These are phyloP conservation scores for Amanita pseudoporphyria DNA, from an alignment of 768 basidiomycete genomes.

Conservation along the genomic window DNA sequence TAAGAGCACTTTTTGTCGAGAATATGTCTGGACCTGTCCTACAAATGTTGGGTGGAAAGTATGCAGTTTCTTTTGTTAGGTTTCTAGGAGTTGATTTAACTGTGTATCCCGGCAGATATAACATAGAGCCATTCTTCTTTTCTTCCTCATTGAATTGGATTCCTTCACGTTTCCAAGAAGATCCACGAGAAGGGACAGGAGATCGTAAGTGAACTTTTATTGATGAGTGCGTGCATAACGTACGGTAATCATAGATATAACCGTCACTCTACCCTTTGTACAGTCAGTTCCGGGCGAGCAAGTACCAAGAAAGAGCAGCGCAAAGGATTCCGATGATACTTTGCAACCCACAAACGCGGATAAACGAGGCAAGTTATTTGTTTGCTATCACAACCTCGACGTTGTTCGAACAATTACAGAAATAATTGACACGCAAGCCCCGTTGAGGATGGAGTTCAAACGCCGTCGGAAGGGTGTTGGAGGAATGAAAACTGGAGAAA, in stretches of 20 bases:
- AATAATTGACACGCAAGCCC: slow-evolving; percentile 31
- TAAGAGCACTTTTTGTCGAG: slow-evolving; percentile 43
- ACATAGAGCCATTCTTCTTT: slow-evolving; percentile 60
- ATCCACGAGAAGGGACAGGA: slow-evolving; percentile 24
- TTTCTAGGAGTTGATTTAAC: background rate
- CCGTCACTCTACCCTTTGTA: slow-evolving; percentile 45
- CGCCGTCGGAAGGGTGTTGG: background rate
- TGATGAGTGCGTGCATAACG: background rate
- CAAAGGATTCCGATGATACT: slow-evolving; percentile 8
- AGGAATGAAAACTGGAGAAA: slow-evolving; percentile 13
- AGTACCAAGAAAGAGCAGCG: slow-evolving; percentile 10
- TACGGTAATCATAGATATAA: slow-evolving; percentile 35
- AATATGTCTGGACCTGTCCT: slow-evolving; percentile 42
- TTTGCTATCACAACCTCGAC: background rate
- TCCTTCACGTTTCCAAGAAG: slow-evolving; percentile 55
- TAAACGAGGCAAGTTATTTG: background rate
- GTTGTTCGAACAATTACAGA: background rate
- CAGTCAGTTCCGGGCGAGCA: slow-evolving; percentile 26
- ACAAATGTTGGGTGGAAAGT: slow-evolving; percentile 55
- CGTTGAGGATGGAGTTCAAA: slow-evolving; percentile 14
- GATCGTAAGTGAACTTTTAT: slow-evolving; percentile 36
- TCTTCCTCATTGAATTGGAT: slow-evolving; percentile 61
- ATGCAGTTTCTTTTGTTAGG: slow-evolving; percentile 7
- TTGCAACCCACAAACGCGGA: slow-evolving; percentile 4
- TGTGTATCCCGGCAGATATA: slow-evolving; percentile 26